Evolutionary conservation across 495 filamentous ascomycete species (phyloP).

Genomic region (Extremus antarcticus): DNA sequence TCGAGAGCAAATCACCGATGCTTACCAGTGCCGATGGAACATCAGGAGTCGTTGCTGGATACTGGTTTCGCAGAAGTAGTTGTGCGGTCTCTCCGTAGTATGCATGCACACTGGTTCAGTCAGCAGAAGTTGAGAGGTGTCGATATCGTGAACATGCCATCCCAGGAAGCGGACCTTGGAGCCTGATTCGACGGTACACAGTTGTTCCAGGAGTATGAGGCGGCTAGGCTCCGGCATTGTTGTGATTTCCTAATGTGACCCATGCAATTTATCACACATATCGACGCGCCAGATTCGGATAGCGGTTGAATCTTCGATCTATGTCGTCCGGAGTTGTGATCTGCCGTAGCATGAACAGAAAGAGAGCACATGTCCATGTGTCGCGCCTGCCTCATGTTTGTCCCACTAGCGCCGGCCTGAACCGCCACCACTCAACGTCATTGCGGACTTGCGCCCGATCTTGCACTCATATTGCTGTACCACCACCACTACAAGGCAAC

Average conservation of each 20-base stretch:
- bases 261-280: too few species aligned
- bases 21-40: constrained; percentile 48
- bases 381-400: not conserved
- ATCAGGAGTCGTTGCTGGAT: constrained; percentile 35
- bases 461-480: not conserved
- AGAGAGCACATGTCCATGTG: too few species aligned
- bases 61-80: constrained; percentile 57
- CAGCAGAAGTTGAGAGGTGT: not conserved
- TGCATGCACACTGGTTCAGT: constrained; percentile 46
- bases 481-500: not conserved
- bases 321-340: too few species aligned
- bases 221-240: constrained; percentile 42
- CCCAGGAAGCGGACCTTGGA: constrained; percentile 84
- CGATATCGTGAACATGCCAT: constrained; percentile 52
- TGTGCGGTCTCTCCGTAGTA: constrained; percentile 52
- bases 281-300: too few species aligned
- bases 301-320: too few species aligned
- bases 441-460: not conserved
- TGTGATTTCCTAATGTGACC: not conserved
- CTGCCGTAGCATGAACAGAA: too few species aligned
- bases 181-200: constrained; percentile 44
- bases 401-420: not conserved
- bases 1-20: constrained; percentile 57
- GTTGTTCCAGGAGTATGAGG: constrained; percentile 55
- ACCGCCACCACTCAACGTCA: not conserved